A percentile compares a stretch with the other conserved stretches of the same genome.
phyloP scores from a whole-genome alignment of 352 stramenopile species.

The Phytophthora citricola region DNA sequence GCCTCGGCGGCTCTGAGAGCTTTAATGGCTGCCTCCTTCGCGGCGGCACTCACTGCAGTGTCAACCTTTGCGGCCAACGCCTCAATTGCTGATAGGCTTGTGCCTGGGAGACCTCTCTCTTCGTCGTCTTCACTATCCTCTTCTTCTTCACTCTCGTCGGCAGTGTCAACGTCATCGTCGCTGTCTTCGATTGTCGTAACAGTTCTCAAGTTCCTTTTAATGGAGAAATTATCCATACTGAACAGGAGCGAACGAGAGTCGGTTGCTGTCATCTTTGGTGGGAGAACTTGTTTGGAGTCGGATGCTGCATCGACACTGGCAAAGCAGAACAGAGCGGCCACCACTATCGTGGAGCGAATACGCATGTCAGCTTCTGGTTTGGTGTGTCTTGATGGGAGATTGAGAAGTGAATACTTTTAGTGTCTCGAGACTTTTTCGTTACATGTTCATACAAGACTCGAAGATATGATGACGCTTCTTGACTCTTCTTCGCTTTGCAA shows the following conservation, averaged over 20 bases:
- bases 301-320: not conserved
- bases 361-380: not conserved
- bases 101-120: not conserved
- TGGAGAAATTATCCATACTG: not conserved
- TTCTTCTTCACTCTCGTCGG: no score
- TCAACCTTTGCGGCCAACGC: not conserved
- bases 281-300: not conserved
- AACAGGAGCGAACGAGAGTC: not conserved
- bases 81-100: not conserved
- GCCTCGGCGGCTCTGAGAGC: not conserved
- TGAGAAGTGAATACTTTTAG: not conserved
- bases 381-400: not conserved
- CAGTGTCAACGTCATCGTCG: not conserved
- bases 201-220: not conserved
- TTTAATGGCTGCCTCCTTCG: no score
- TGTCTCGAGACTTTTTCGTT: no score
- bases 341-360: not conserved
- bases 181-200: not conserved
- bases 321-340: not conserved
- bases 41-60: not conserved
- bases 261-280: not conserved
- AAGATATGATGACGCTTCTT: no score
- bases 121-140: no score
- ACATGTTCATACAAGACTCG: no score
- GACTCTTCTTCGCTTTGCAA: no score